Conservation (phyloP, 2,329 filamentous ascomycete species). For the Neurospora crassa region DNA sequence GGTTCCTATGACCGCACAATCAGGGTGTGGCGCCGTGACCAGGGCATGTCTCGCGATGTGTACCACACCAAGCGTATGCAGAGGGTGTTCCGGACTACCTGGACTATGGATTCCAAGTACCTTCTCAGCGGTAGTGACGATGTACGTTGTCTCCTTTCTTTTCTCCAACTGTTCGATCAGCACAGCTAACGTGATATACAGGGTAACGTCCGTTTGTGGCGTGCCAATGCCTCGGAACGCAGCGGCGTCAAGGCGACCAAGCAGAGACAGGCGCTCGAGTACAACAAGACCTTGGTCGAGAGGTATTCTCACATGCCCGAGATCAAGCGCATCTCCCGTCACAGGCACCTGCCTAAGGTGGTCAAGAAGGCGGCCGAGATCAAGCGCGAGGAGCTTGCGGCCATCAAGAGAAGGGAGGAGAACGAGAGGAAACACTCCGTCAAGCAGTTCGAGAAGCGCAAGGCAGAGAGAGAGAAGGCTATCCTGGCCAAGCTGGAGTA, state of each 20-base stretch:
- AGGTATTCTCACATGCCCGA: conserved; percentile 95
- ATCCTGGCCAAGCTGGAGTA: conserved; percentile 58
- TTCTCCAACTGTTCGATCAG: neutral
- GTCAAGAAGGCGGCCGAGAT: conserved; percentile 96
- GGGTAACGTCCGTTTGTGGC: conserved; percentile 59
- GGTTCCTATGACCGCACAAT: conserved; percentile 85
- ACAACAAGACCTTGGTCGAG: conserved; percentile 75
- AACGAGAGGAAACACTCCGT: conserved; percentile 88
- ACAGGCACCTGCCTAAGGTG: conserved; percentile 83
- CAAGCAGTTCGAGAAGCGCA: conserved; percentile 59
- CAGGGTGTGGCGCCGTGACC: conserved; percentile 69
- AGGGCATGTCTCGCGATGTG: conserved; percentile 80
- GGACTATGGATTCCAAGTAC: conserved; percentile 84
- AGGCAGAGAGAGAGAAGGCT: conserved; percentile 73
- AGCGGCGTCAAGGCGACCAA: conserved; percentile 78
- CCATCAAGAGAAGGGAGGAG: conserved; percentile 85
- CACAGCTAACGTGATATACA: conserved; percentile 1
- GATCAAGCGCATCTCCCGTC: conserved; percentile 78
- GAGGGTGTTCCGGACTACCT: conserved; percentile 57
- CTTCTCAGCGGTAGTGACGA: conserved; percentile 87
- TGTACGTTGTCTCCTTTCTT: conserved; percentile 55
- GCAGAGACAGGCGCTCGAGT: conserved; percentile 82
- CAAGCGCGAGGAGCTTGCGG: conserved; percentile 78
- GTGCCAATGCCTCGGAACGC: conserved; percentile 72
- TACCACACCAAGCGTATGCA: conserved; percentile 99